Base-by-base conservation (phyloP, 2,329 filamentous ascomycete species). In the Polytolypa hystricis region DNA sequence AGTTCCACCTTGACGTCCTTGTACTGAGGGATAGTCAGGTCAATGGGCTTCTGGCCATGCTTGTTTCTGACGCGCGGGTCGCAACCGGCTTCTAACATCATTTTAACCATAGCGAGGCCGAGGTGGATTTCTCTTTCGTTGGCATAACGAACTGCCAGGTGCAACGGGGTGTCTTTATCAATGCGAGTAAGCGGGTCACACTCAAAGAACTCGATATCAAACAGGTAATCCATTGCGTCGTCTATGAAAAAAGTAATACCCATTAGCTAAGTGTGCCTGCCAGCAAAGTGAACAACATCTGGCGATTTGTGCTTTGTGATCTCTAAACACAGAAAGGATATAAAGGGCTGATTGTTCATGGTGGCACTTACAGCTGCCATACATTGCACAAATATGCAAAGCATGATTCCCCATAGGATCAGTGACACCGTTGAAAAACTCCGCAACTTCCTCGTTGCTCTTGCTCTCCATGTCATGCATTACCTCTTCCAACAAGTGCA, bases 351-450 rank as follows among this genome's bases (percentile, higher is more conserved):
- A 25, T 25, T 6, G 23, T 6, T 21, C 10, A 7, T 11, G n/a
- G n/a, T n/a, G n/a, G 3, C 16, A 70, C 79, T 49, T 67, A 89
- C 84, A 94, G 64, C 86, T 84, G 50, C 91, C 91, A 47, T 78
- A 79, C 19, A 75, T 71, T 20, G 89, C 89, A 33, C 87, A 91
- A 49, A 95, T 77, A 62, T 96, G 91, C 57, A 95, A 78, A 20
- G 87, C 77, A 55, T 89, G 77, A 62, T 89, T 87, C 35, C 91
- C 91, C 64, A 95, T 71, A 8, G 86, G 77, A 51, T 91, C 86
- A 30, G 76, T 82, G 34, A 87, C 84, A 32, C 75, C 73, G 68
- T 98, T 98, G 57, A 98, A 77, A 47, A 93, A 77, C 34, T 73
- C 60, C 21, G 86, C 78, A 42, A 84, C 76, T 51, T 82, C 70